Percentiles rank a stretch among this genome's conserved stretches.
Conservation (phyloP, 129 eudicot species). For the carrot (Daucus carota) region DNA sequence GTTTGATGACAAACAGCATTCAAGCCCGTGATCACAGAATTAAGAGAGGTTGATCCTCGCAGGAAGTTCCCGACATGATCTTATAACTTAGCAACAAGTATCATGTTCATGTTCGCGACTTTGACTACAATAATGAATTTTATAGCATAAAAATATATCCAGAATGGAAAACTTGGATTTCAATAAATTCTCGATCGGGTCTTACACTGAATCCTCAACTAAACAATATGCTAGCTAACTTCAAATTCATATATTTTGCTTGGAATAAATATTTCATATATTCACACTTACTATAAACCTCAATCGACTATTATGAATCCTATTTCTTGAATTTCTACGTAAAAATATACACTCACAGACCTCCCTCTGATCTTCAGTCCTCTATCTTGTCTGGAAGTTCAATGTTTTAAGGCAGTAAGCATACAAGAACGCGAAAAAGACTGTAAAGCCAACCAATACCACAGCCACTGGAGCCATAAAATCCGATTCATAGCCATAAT, state of each 20-base stretch:
- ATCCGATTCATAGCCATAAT: conserved; percentile 52
- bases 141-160: too few species aligned
- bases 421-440: conserved; percentile 55
- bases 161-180: neutral
- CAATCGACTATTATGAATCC: neutral
- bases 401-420: conserved; percentile 50
- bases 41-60: too few species aligned
- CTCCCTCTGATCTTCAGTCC: neutral
- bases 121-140: too few species aligned
- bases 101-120: too few species aligned
- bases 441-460: conserved; percentile 54
- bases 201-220: neutral
- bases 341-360: neutral
- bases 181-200: neutral
- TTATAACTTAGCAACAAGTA: too few species aligned
- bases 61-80: too few species aligned
- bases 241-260: neutral
- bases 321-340: neutral
- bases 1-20: too few species aligned
- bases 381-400: conserved; percentile 71
- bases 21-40: too few species aligned
- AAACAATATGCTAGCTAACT: neutral
- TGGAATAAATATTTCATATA: neutral
- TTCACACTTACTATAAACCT: neutral
- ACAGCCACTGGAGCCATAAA: conserved; percentile 73